Conservation (phyloP, 345 rosid genomes). For the Gossypium australe region DNA sequence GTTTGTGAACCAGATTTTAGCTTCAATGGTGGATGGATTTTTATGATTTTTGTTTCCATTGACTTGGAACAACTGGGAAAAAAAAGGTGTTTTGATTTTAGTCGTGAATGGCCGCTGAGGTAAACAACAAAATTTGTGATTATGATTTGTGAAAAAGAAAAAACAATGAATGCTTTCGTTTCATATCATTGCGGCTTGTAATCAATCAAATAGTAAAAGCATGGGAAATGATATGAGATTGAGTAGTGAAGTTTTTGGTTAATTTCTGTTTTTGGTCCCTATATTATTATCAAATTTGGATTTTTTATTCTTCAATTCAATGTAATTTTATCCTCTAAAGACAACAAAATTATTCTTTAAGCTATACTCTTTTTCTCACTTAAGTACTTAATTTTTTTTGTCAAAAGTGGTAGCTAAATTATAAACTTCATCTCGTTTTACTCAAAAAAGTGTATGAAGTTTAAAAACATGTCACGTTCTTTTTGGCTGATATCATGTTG, state of each 20-base stretch:
- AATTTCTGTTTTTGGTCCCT: neutral
- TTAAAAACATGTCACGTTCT: no score
- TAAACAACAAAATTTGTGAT: neutral
- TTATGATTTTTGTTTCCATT: neutral
- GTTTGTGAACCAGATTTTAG: neutral
- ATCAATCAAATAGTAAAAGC: neutral
- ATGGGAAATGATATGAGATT: neutral
- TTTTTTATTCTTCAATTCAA: no score
- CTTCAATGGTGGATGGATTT: neutral
- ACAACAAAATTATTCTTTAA: no score
- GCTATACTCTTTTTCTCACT: no score
- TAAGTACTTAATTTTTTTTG: no score
- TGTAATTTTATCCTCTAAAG: no score
- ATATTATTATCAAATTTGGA: no score
- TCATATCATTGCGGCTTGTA: neutral
- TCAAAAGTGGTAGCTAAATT: no score
- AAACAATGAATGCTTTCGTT: neutral
- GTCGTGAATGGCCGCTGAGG: neutral
- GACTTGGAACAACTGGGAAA: neutral
- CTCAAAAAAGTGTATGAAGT: no score
- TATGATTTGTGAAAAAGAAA: neutral
- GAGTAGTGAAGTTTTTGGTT: neutral
- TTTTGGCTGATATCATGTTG: no score
- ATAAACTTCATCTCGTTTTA: no score
- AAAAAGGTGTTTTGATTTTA: neutral